Percentiles rank a stretch among this genome's conserved stretches.
Evolutionary conservation across 441 rosid genomes (phyloP).

Genomic region (Arabidopsis hybrid): DNA sequence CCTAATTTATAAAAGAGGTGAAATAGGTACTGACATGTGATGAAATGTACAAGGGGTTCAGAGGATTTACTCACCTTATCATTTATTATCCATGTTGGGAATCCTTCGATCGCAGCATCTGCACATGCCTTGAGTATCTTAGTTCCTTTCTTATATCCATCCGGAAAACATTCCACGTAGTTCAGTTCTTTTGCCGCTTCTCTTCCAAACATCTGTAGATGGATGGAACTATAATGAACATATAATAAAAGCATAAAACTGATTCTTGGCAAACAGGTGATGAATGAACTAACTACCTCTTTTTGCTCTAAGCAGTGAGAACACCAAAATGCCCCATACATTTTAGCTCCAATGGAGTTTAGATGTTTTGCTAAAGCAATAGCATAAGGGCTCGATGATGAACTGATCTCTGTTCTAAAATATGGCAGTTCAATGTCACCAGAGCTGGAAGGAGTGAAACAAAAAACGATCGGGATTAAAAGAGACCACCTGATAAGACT

Average conservation of each 20-base stretch:
- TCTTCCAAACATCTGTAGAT: slow-evolving; percentile 79
- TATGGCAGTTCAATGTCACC: slow-evolving; percentile 65
- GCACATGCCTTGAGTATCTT: slow-evolving; percentile 80
- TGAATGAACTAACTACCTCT: slow-evolving; percentile 60
- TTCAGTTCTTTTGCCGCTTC: slow-evolving; percentile 75
- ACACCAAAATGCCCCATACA: slow-evolving; percentile 99
- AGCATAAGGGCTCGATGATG: slow-evolving; percentile 76
- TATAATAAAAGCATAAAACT: slow-evolving; percentile 9
- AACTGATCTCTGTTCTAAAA: slow-evolving; percentile 65
- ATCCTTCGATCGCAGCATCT: slow-evolving; percentile 81
- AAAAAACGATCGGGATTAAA: neutral
- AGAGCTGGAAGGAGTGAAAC: slow-evolving; percentile 49
- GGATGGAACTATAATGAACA: slow-evolving; percentile 9
- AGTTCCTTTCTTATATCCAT: slow-evolving; percentile 81
- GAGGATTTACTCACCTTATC: slow-evolving; percentile 66
- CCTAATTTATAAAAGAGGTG: slow-evolving; percentile 55
- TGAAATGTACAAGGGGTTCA: neutral
- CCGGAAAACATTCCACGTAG: slow-evolving; percentile 90
- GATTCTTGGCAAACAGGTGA: neutral
- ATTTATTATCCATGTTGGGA: slow-evolving; percentile 90
- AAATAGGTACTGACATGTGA: slow-evolving; percentile 5
- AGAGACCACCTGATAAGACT: neutral
- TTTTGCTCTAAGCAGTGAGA: slow-evolving; percentile 97
- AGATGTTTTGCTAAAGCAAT: slow-evolving; percentile 79
- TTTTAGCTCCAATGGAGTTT: slow-evolving; percentile 79